phyloP scores from a whole-genome alignment of 805 yeast species.

The Yamadazyma paraphyllophila region DNA sequence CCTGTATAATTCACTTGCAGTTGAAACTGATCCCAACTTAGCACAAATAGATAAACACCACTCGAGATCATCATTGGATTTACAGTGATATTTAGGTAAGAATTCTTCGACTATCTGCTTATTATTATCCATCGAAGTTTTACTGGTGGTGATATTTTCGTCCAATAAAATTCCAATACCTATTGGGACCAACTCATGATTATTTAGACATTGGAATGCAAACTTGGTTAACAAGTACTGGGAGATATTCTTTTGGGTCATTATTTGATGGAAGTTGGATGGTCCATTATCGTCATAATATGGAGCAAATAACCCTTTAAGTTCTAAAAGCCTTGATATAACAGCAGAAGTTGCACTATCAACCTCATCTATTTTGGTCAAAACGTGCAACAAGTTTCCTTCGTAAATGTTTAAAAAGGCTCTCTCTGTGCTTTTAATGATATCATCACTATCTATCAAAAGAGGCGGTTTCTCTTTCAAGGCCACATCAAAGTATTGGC shows the following conservation, averaged over 20 bases:
- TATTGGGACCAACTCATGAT: constrained; percentile 57
- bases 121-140: constrained; percentile 32
- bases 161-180: constrained; percentile 61
- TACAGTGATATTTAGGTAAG: constrained; percentile 58
- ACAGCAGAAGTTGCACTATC: constrained; percentile 66
- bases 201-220: constrained; percentile 52
- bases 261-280: not conserved
- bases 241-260: constrained; percentile 39
- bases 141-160: constrained; percentile 42
- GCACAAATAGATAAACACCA: constrained; percentile 78
- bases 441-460: constrained; percentile 30
- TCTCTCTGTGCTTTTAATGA: constrained; percentile 31
- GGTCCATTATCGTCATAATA: constrained; percentile 25
- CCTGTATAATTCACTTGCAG: constrained; percentile 55
- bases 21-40: constrained; percentile 55
- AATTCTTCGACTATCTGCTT: constrained; percentile 49
- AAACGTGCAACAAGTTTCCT: constrained; percentile 54
- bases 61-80: constrained; percentile 73
- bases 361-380: constrained; percentile 57
- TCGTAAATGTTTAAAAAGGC: constrained; percentile 55
- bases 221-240: constrained; percentile 55
- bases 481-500: constrained; percentile 34
- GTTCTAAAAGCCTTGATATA: constrained; percentile 59
- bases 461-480: constrained; percentile 31
- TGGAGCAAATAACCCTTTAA: constrained; percentile 53